Evolutionary conservation across 345 rosid genomes (phyloP).

Genomic region (Eucalyptus victrix): DNA sequence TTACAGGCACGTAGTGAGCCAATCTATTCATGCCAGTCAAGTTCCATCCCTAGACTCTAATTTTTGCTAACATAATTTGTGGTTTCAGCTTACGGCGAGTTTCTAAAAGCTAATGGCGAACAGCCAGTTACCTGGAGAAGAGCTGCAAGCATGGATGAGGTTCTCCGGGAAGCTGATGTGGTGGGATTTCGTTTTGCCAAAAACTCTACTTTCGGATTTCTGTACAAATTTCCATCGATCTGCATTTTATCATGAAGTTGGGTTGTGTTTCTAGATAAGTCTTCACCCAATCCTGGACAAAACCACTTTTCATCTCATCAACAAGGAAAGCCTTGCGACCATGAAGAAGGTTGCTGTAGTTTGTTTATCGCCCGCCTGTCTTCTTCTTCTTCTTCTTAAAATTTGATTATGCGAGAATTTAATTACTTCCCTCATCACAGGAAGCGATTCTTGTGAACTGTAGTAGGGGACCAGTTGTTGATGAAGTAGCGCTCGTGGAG

Average conservation of each 20-base stretch:
- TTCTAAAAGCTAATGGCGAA: constrained; percentile 80
- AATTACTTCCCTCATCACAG: constrained; percentile 11
- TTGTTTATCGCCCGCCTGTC: background rate
- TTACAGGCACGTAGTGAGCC: constrained; percentile 39
- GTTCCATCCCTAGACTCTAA: background rate
- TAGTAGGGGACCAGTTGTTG: constrained; percentile 89
- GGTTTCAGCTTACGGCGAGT: constrained; percentile 64
- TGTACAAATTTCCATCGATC: background rate
- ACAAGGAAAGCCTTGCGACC: constrained; percentile 78
- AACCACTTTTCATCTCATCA: constrained; percentile 90
- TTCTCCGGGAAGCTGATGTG: constrained; percentile 82
- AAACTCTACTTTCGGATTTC: background rate
- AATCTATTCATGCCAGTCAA: background rate
- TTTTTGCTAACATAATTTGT: background rate
- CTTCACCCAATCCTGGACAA: constrained; percentile 92
- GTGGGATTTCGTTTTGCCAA: constrained; percentile 14
- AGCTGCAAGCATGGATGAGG: constrained; percentile 86
- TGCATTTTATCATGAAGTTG: background rate
- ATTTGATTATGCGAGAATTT: background rate
- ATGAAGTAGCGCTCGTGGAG: constrained; percentile 85
- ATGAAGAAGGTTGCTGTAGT: constrained; percentile 78
- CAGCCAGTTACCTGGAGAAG: constrained; percentile 87
- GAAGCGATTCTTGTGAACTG: constrained; percentile 97
- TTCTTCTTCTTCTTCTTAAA: background rate
- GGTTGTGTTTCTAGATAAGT: constrained; percentile 52